Conservation (phyloP, 352 stramenopile genomes). For the Thalassiosira hispida region DNA sequence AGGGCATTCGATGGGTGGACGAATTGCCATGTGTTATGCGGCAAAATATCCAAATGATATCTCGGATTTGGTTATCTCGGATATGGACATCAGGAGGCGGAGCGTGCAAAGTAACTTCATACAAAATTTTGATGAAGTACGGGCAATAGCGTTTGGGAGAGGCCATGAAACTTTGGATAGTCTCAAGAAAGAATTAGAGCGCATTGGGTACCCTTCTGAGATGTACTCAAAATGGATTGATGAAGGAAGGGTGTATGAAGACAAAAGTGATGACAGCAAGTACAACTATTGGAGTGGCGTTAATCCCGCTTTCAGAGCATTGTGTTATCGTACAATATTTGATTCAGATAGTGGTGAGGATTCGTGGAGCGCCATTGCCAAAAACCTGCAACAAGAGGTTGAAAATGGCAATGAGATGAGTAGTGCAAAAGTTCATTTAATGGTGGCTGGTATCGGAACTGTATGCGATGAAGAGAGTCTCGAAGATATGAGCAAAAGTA, state of each 20-base stretch:
- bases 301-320: constrained; percentile 48
- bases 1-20: constrained; percentile 51
- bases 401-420: not conserved
- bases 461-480: constrained; percentile 49
- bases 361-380: constrained; percentile 34
- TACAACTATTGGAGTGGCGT: constrained; percentile 31
- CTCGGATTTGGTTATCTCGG: constrained; percentile 44
- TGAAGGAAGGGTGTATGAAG: constrained; percentile 28
- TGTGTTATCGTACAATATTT: constrained; percentile 54
- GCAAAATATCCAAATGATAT: constrained; percentile 44
- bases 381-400: not conserved
- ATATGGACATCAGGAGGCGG: constrained; percentile 53
- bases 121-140: constrained; percentile 24
- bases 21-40: constrained; percentile 46
- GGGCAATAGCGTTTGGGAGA: constrained; percentile 10
- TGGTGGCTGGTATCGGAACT: constrained; percentile 41
- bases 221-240: constrained; percentile 37
- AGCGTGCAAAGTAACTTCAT: constrained; percentile 1
- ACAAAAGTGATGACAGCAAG: constrained; percentile 2
- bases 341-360: constrained; percentile 30
- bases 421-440: constrained; percentile 24
- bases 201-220: constrained; percentile 37
- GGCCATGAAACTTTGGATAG: constrained; percentile 13
- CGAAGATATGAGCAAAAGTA: constrained; percentile 35
- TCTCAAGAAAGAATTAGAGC: constrained; percentile 13